Evolutionary conservation across 225 moss, liverwort and hornwort species (phyloP).

Genomic region (Sphagnum contortum): DNA sequence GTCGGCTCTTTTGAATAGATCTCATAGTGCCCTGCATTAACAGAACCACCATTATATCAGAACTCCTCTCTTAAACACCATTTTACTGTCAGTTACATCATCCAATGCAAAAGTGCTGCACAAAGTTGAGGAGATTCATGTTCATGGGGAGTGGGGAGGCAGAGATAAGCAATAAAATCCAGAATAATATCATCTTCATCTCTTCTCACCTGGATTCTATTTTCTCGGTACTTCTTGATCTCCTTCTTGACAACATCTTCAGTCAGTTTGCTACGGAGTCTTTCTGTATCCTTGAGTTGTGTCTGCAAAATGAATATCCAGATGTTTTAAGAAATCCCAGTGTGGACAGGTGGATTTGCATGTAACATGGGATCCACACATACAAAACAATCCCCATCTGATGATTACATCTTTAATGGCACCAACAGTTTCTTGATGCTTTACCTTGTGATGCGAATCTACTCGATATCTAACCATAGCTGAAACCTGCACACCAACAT

Average conservation of each 20-base stretch:
- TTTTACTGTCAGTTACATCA: no score
- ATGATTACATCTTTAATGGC: not conserved
- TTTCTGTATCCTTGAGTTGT: constrained; percentile 27
- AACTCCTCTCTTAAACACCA: not conserved
- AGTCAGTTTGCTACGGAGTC: constrained; percentile 36
- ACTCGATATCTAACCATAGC: constrained; percentile 26
- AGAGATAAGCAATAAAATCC: not conserved
- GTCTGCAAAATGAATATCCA: constrained; percentile 13
- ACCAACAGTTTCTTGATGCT: not conserved
- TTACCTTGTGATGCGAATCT: constrained; percentile 28
- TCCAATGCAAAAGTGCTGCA: not conserved
- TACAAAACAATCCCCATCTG: not conserved
- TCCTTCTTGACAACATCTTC: constrained; percentile 41
- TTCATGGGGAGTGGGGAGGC: not conserved
- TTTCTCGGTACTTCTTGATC: constrained; percentile 31
- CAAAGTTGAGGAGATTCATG: not conserved
- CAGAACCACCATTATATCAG: constrained; percentile 1
- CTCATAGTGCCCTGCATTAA: constrained; percentile 30
- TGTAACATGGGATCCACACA: constrained; percentile 6
- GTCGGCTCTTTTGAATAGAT: constrained; percentile 31
- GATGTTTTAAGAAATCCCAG: not conserved
- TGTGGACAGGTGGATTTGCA: not conserved
- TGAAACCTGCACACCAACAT: constrained; percentile 20
- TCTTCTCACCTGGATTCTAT: constrained; percentile 27
- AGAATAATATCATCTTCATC: constrained; percentile 1